Evolutionary conservation across 2,329 filamentous ascomycete genomes (phyloP).

Genomic region (Ascochyta viciae-villosae): DNA sequence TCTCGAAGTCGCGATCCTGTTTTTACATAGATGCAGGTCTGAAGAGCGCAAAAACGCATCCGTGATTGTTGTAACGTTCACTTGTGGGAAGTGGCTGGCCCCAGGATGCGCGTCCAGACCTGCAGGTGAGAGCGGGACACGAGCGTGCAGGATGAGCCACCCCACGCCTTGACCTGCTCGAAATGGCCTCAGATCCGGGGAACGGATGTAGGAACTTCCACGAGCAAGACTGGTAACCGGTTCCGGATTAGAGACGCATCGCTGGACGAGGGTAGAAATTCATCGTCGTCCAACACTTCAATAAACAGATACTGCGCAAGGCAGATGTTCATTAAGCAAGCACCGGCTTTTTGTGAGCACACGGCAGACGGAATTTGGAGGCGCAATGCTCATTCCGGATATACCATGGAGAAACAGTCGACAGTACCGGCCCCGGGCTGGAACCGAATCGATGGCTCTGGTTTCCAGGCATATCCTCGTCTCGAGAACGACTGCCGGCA

Average conservation of each 20-base stretch:
- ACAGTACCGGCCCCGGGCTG: not conserved
- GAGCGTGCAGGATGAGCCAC: slow-evolving; percentile 13
- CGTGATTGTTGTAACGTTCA: slow-evolving; percentile 1
- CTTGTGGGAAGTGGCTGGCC: slow-evolving; percentile 4
- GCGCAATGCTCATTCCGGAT: slow-evolving; percentile 1
- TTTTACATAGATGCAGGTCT: slow-evolving; percentile 10
- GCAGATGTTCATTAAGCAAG: not conserved
- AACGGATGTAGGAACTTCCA: slow-evolving; percentile 1
- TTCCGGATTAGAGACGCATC: slow-evolving; percentile 1
- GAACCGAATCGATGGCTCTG: slow-evolving; percentile 3
- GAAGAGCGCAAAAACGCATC: not conserved
- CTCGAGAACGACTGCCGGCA: slow-evolving; percentile 12
- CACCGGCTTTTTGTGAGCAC: not conserved
- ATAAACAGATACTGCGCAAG: not conserved
- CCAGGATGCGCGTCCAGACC: slow-evolving; percentile 3
- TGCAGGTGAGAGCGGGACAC: slow-evolving; percentile 4
- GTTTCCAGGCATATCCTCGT: slow-evolving; percentile 11
- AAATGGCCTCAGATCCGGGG: slow-evolving; percentile 12
- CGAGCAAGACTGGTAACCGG: not conserved
- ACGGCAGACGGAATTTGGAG: not conserved
- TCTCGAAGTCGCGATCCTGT: slow-evolving; percentile 3
- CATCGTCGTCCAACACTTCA: not conserved
- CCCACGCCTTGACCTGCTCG: slow-evolving; percentile 13
- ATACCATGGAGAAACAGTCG: not conserved
- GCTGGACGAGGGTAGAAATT: not conserved